Base-by-base conservation (phyloP, 495 filamentous ascomycete genomes). In the Hypoxylon fuscum region DNA sequence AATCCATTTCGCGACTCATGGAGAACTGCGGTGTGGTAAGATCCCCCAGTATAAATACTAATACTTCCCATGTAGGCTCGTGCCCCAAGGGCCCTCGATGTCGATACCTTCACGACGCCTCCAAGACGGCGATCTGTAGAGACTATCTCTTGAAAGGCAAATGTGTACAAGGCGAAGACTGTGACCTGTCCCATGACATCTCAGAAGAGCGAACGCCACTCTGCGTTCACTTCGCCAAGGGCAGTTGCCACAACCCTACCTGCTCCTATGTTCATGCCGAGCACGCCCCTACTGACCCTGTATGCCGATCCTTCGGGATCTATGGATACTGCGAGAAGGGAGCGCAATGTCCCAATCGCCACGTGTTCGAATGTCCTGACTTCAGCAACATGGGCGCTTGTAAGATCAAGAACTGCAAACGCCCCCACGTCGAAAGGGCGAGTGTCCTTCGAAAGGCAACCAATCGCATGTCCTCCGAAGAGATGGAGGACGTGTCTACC, bases 321-420 rank as follows among this genome's bases (percentile, higher is more conserved):
- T 82, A 96, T 65, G 95, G 95, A 37, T 97, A 95, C 71, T 98
- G 95, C 78, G 88, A 90, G 51, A 90, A 92, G 71, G 95, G 95
- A 41, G 81, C 81, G 37, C 72, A 78, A 38, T 98, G 95, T 71
- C 70, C 87, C 55, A 87, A 96, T 59, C 90, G 91, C 59, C 95
- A 98, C 75, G 87, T 91, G 51, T 81, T 79, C 64, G 95, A 97
- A 72, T 98, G 95, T 70, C 95, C 95, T 41, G 91, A 97, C 72
- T 96, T 96, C 79, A 90, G 90, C 81, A 96, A 97, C 77, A 89
- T 83, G 46, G 94, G 93, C 58, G 76, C 81, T 31, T 98, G 95
- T 85, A 88, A 86, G 68, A 87, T 86, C 70, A 88, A 88, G 74
- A 88, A 87, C 29, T 98, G 95, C 80, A 88, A 85, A 68, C 79